Percentiles rank a stretch among this genome's conserved stretches.
Evolutionary conservation across 192 early-diverging fungal genomes (phyloP).

Genomic region (Coemansia sp.): DNA sequence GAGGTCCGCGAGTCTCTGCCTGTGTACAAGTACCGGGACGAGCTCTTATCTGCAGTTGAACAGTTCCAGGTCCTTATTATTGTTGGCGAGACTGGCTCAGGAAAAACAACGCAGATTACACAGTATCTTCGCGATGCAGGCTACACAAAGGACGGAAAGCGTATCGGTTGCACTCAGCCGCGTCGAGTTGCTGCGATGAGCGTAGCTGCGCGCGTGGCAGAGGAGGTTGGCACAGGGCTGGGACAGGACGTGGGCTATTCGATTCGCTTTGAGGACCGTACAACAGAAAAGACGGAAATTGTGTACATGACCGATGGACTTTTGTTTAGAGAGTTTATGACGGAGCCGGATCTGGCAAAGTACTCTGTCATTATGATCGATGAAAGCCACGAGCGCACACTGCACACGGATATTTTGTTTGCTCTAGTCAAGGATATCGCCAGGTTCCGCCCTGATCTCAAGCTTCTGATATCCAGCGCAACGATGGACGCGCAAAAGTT

Average conservation of each 20-base stretch:
- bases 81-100: constrained; percentile 96
- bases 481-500: constrained; percentile 99
- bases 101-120: constrained; percentile 98
- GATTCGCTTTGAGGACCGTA: constrained; percentile 98
- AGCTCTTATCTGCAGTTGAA: constrained; percentile 81
- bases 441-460: constrained; percentile 90
- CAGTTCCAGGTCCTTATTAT: constrained; percentile 88
- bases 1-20: constrained; percentile 76
- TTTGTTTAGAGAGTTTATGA: constrained; percentile 96
- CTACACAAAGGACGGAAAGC: constrained; percentile 83
- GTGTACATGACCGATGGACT: constrained; percentile 99
- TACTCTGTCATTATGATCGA: constrained; percentile 97
- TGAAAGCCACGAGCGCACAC: constrained; percentile 96
- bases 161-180: constrained; percentile 97
- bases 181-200: constrained; percentile 98
- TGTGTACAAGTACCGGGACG: constrained; percentile 84
- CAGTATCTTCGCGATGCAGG: constrained; percentile 97
- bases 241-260: constrained; percentile 95
- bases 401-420: constrained; percentile 96
- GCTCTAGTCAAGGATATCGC: constrained; percentile 96
- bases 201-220: constrained; percentile 95
- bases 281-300: constrained; percentile 89
- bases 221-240: constrained; percentile 93
- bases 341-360: constrained; percentile 86
- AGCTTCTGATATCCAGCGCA: constrained; percentile 93